Conservation (phyloP, 1,284 basidiomycete species). For the Singerocomus rubriflavus region DNA sequence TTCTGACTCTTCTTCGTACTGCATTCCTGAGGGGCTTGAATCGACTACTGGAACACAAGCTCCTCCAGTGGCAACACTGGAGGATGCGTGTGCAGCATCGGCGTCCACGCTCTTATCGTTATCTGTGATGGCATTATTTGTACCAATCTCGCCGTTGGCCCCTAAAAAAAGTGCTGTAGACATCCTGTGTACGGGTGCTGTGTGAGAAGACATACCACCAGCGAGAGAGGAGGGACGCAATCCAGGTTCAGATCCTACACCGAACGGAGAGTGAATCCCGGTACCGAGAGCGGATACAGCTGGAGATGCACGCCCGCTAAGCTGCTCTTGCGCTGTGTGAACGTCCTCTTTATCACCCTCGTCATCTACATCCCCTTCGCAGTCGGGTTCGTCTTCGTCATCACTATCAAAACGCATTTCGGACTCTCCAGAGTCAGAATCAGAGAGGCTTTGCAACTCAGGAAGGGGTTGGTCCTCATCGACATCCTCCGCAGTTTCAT, state of each 20-base stretch:
- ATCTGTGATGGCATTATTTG: conserved; percentile 3
- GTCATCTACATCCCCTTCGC: conserved; percentile 8
- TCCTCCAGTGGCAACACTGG: conserved; percentile 6
- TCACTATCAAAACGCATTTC: conserved; percentile 17
- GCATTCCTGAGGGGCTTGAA: conserved; percentile 2
- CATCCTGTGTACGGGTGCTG: conserved; percentile 6
- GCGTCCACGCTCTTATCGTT: conserved; percentile 3
- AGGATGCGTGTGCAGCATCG: conserved; percentile 3
- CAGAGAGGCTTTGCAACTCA: conserved; percentile 29
- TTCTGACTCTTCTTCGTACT: conserved; percentile 3
- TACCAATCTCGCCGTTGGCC: not conserved
- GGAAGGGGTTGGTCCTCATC: conserved; percentile 25
- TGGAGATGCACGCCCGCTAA: conserved; percentile 30
- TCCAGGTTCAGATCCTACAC: conserved; percentile 2
- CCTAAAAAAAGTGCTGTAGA: conserved; percentile 11
- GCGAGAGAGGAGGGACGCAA: conserved; percentile 7
- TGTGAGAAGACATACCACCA: conserved; percentile 2
- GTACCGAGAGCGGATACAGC: conserved; percentile 25
- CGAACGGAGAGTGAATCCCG: conserved; percentile 12
- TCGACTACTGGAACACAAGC: not conserved
- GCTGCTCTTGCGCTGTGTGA: conserved; percentile 22
- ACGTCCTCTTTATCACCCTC: conserved; percentile 17
- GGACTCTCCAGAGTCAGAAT: conserved; percentile 28
- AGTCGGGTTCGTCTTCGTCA: conserved; percentile 15
- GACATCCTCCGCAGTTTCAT: conserved; percentile 19